These are phyloP conservation scores for Heterobasidion annosum DNA, from an alignment of 1,284 basidiomycete genomes.

Conservation along the genomic window DNA sequence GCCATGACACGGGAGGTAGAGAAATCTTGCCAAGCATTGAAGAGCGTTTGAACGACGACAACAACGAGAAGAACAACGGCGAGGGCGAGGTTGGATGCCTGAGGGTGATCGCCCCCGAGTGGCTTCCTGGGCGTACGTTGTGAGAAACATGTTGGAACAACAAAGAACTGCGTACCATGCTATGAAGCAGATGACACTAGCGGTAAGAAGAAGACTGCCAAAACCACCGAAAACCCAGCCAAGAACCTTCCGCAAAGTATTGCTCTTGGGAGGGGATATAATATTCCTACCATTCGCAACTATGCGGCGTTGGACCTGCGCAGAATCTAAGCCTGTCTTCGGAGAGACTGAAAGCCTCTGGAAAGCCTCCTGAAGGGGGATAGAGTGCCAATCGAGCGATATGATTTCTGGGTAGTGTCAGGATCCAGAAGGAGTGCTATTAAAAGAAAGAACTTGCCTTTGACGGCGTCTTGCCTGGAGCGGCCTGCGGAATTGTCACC, in stretches of 20 bases:
- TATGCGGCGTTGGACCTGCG: slow-evolving; percentile 38
- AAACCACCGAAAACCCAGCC: slow-evolving; percentile 43
- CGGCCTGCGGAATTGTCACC: slow-evolving; percentile 5
- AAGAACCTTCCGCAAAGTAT: slow-evolving; percentile 28
- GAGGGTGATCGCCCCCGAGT: slow-evolving; percentile 35
- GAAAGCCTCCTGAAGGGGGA: slow-evolving; percentile 35
- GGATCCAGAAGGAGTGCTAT: background rate
- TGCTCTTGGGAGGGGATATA: slow-evolving; percentile 35
- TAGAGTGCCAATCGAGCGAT: slow-evolving; percentile 44
- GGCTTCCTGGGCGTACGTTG: slow-evolving; percentile 30
- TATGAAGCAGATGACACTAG: slow-evolving; percentile 37
- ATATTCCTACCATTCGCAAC: slow-evolving; percentile 37
- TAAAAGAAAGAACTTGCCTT: background rate
- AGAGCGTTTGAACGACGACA: slow-evolving; percentile 28
- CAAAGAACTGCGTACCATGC: slow-evolving; percentile 24
- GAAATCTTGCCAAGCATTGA: slow-evolving; percentile 41
- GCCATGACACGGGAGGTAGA: slow-evolving; percentile 38
- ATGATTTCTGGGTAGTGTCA: slow-evolving; percentile 22
- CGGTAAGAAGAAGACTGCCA: slow-evolving; percentile 47
- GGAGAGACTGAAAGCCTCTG: slow-evolving; percentile 37
- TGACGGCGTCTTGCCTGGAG: slow-evolving; percentile 14
- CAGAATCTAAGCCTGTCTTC: slow-evolving; percentile 36
- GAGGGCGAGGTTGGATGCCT: slow-evolving; percentile 36
- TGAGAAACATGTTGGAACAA: slow-evolving; percentile 3
- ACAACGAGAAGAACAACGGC: slow-evolving; percentile 40